A percentile compares a stretch with the other conserved stretches of the same genome.
Evolutionary conservation across 2,329 filamentous ascomycete species (phyloP).

Genomic region (Didymella arachidicola): DNA sequence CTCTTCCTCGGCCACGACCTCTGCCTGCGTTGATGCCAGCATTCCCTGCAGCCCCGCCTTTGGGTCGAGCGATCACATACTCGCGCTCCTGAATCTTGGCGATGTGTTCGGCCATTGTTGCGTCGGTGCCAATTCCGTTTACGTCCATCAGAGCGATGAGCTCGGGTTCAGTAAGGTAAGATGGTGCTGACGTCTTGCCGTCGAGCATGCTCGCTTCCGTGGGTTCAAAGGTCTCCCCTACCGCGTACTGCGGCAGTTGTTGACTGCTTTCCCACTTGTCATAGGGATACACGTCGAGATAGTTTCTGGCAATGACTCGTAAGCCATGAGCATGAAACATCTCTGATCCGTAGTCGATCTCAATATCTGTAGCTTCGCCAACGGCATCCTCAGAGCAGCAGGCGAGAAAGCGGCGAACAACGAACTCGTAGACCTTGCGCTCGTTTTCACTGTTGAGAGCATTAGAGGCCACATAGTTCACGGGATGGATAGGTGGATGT

Average conservation of each 20-base stretch:
- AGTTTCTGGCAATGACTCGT: slow-evolving; percentile 86
- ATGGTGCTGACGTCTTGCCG: slow-evolving; percentile 85
- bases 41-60: slow-evolving; percentile 44
- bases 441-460: slow-evolving; percentile 70
- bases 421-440: slow-evolving; percentile 86
- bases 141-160: slow-evolving; percentile 97
- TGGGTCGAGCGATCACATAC: slow-evolving; percentile 76
- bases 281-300: slow-evolving; percentile 93
- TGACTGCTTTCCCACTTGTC: slow-evolving; percentile 94
- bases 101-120: slow-evolving; percentile 99
- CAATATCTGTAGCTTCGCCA: slow-evolving; percentile 83
- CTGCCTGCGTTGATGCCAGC: slow-evolving; percentile 52
- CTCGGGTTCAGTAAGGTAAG: slow-evolving; percentile 92
- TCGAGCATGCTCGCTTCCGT: slow-evolving; percentile 88
- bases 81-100: slow-evolving; percentile 90
- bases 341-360: slow-evolving; percentile 84
- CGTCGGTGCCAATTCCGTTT: slow-evolving; percentile 97
- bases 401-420: slow-evolving; percentile 88
- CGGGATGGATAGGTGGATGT: slow-evolving; percentile 95
- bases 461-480: slow-evolving; percentile 76
- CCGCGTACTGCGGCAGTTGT: slow-evolving; percentile 78
- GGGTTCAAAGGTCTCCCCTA: slow-evolving; percentile 85
- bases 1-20: slow-evolving; percentile 55
- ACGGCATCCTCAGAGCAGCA: slow-evolving; percentile 95
- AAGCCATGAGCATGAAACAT: slow-evolving; percentile 82